Evolutionary conservation across 176 grass and related monocot species (phyloP), one percentile per base, ranked within the genome.

Genomic region (Musa troglodytarum): DNA sequence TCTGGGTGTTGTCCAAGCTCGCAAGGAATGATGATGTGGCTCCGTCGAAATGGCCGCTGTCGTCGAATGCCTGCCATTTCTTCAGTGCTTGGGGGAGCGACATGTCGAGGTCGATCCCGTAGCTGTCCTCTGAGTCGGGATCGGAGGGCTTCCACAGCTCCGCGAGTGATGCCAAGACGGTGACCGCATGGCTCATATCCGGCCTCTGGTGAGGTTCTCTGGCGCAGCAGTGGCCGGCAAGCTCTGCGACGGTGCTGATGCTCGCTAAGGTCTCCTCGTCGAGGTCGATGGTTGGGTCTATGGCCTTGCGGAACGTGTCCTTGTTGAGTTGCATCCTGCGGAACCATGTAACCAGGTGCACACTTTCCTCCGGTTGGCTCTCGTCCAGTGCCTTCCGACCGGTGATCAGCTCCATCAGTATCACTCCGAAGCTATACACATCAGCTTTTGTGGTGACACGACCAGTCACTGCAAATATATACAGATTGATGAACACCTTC

Each of bases 381-480:
- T 65, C 52, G 15, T 79, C 85, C 10, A 87, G 43, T 52, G 80
- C 85, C 71, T 74, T 73, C 23, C 70, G 64, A 8, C 85, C 76
- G 10, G 85, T 83, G 24, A 87, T 80, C 23, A 87, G 70, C 59
- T 87, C 85, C 85, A 87, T 87, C 51, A 87, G 50, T 61, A 87
- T 80, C 43, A 83, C 80, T 10, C 85, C 85, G 13, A 87, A 87
- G 72, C 85, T 87, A 64, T 79, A 87, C 11, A 87, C 80, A 71
- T 87, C 85, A 0, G 76, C 80, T 63, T 87, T 87, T 54, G 85
- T 87, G 4, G 85, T 87, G 20, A 87, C 76, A 54, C 80, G 80
- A 49, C 80, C 85, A 0, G 80, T 87, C 62, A 82, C 85, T 87
- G 75, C 50, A 73, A 53, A 21, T 52, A 51, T 43, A 22, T 11